Evolutionary conservation across 2,329 filamentous ascomycete genomes (phyloP).

Genomic region (Zasmidium angulare): DNA sequence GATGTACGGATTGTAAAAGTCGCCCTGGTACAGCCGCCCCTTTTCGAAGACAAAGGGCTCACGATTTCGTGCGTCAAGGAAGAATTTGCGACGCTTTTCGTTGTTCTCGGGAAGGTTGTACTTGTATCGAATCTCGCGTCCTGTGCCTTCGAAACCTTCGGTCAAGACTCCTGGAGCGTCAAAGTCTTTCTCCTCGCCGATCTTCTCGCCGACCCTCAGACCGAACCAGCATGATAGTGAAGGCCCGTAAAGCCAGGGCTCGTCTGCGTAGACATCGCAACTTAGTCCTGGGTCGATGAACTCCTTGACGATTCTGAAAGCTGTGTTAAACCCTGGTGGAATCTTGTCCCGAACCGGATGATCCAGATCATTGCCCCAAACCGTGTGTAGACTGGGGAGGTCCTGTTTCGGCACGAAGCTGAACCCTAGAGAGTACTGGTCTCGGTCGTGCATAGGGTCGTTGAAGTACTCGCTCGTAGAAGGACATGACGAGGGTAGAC

Average conservation of each 20-base stretch:
- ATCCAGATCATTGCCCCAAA: constrained; percentile 96
- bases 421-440: constrained; percentile 84
- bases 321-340: constrained; percentile 81
- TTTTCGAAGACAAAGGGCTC: constrained; percentile 44
- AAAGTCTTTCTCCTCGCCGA: constrained; percentile 25
- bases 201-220: constrained; percentile 30
- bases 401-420: constrained; percentile 68
- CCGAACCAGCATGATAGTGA: constrained; percentile 41
- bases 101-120: constrained; percentile 39
- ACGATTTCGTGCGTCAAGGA: constrained; percentile 38
- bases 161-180: constrained; percentile 33
- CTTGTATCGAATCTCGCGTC: constrained; percentile 29
- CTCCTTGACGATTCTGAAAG: constrained; percentile 82
- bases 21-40: constrained; percentile 44
- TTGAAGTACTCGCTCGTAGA: constrained; percentile 71
- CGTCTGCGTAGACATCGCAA: constrained; percentile 84
- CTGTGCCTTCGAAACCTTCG: constrained; percentile 44
- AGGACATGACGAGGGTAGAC: constrained; percentile 69
- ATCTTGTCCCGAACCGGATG: constrained; percentile 80
- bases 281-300: constrained; percentile 87
- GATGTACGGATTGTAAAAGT: constrained; percentile 51
- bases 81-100: constrained; percentile 48
- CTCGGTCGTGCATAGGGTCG: constrained; percentile 64
- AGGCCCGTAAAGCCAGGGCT: constrained; percentile 82
- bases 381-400: constrained; percentile 68